Percentiles rank a stretch among this genome's conserved stretches.
These are phyloP conservation scores for Talaromyces borbonicus DNA, from an alignment of 495 filamentous ascomycete genomes.

Conservation along the genomic window DNA sequence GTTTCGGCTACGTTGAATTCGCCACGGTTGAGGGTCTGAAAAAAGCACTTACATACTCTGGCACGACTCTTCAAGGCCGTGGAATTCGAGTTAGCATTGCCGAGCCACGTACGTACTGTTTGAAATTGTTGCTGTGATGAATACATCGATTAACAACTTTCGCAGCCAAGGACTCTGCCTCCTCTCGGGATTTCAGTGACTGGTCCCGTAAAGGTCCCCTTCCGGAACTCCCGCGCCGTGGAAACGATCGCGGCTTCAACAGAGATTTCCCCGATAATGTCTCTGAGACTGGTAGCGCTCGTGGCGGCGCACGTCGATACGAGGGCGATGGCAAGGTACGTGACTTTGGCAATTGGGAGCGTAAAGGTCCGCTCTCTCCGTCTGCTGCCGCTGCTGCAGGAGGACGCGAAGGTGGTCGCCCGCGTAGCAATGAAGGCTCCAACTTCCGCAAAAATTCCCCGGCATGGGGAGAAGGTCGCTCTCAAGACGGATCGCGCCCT, in stretches of 20 bases:
- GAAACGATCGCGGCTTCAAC: conserved; percentile 38
- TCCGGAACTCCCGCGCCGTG: conserved; percentile 52
- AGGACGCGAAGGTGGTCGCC: conserved; percentile 60
- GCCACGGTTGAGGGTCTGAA: conserved; percentile 79
- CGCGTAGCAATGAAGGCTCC: conserved; percentile 54
- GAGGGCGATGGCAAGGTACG: conserved; percentile 74
- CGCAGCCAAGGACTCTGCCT: conserved; percentile 65
- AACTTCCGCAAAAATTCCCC: conserved; percentile 58
- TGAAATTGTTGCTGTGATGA: conserved; percentile 28
- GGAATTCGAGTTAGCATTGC: conserved; percentile 81
- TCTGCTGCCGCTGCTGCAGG: conserved; percentile 45
- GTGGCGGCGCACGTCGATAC: conserved; percentile 42
- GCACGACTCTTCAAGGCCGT: conserved; percentile 70
- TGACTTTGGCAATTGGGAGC: conserved; percentile 90
- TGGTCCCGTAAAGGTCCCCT: conserved; percentile 90
- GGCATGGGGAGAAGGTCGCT: conserved; percentile 77
- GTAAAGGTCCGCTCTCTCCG: conserved; percentile 83
- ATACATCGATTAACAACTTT: conserved; percentile 17
- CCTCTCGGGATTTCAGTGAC: conserved; percentile 58
- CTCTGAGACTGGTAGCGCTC: conserved; percentile 44
- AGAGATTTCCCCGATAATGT: conserved; percentile 38
- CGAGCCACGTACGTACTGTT: conserved; percentile 60
- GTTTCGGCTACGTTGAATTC: conserved; percentile 97
- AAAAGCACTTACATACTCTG: conserved; percentile 75
- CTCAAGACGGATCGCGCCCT: conserved; percentile 72